phyloP scores from a whole-genome alignment of 2,329 filamentous ascomycete genomes.

The Byssothecium circinans region DNA sequence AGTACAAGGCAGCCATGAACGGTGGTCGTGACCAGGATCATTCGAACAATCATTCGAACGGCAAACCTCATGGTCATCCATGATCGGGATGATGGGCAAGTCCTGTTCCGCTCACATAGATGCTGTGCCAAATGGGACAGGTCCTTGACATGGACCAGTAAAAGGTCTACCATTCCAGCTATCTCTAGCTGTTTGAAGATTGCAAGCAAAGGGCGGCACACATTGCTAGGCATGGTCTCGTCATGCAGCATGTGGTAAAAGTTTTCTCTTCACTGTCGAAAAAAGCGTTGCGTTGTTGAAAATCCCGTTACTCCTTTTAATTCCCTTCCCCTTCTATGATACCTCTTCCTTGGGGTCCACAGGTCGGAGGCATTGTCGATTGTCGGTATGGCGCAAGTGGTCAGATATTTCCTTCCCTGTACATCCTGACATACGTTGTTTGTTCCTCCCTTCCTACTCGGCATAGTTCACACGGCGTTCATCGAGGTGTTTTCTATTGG shows the following conservation, averaged over 20 bases:
- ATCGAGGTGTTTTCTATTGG: neutral
- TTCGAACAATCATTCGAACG: conserved; percentile 13
- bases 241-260: neutral
- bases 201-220: neutral
- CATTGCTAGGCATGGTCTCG: neutral
- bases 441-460: neutral
- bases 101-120: no score
- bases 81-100: conserved; percentile 16
- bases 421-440: neutral
- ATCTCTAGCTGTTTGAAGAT: neutral
- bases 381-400: conserved; percentile 19
- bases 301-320: conserved; percentile 1
- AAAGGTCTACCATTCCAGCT: no score
- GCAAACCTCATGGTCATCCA: conserved; percentile 29
- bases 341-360: conserved; percentile 6
- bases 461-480: conserved; percentile 2
- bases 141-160: no score
- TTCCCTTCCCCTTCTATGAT: conserved; percentile 2
- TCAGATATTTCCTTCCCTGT: conserved; percentile 5
- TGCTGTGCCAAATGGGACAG: no score
- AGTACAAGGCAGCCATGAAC: conserved; percentile 13
- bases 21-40: conserved; percentile 4
- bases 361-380: conserved; percentile 15
- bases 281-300: conserved; percentile 2
- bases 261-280: neutral